Evolutionary conservation across 441 rosid genomes (phyloP).

Genomic region (Erodium trifolium): DNA sequence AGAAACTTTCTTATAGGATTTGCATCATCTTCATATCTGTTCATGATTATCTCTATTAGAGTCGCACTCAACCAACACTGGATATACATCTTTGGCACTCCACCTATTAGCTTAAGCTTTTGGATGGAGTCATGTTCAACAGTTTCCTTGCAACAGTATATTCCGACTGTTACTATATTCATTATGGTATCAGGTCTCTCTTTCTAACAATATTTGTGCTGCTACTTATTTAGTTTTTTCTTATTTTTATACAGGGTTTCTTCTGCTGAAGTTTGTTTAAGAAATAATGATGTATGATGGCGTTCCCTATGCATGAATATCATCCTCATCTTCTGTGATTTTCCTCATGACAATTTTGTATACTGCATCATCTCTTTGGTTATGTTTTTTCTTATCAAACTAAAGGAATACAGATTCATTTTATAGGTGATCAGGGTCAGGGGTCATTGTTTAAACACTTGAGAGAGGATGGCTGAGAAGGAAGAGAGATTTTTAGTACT

Average conservation of each 20-base stretch:
- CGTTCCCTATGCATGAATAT: background rate
- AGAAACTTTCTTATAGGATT: background rate
- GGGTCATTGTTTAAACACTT: background rate
- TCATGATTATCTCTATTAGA: background rate
- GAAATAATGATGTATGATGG: background rate
- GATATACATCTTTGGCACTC: background rate
- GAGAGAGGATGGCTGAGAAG: background rate
- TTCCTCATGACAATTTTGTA: background rate
- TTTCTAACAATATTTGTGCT: conserved; percentile 1
- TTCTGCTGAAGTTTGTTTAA: background rate
- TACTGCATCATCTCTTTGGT: background rate
- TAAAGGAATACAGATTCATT: background rate
- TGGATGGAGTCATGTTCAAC: background rate
- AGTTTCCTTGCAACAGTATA: background rate
- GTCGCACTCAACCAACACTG: background rate
- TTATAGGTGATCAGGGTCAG: background rate
- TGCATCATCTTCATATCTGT: background rate
- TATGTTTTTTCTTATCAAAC: background rate
- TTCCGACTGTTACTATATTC: background rate
- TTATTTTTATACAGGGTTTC: background rate
- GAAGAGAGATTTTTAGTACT: conserved; percentile 3
- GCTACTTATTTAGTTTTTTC: conserved; percentile 1
- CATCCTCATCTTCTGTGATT: background rate
- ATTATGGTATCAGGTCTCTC: background rate
- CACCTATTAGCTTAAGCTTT: background rate